Percentiles rank a stretch among this genome's conserved stretches.
phyloP scores from a whole-genome alignment of 768 basidiomycete species.

The Thelephora ganbajun region DNA sequence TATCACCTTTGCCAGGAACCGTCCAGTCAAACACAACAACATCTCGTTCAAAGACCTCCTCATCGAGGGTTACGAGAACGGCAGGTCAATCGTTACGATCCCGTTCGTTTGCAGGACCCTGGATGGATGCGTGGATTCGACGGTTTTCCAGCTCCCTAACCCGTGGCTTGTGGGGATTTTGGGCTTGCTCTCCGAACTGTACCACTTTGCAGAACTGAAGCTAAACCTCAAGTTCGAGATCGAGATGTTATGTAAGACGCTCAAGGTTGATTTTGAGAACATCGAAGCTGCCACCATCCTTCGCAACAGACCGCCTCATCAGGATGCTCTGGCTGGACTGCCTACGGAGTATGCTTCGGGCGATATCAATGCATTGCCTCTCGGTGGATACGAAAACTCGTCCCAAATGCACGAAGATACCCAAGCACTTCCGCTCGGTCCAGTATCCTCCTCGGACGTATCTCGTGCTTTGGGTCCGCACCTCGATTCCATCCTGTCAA shows the following conservation, averaged over 20 bases:
- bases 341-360: constrained; percentile 60
- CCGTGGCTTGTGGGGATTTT: constrained; percentile 98
- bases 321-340: constrained; percentile 39
- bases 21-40: constrained; percentile 86
- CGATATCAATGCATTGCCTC: constrained; percentile 69
- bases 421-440: constrained; percentile 48
- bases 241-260: constrained; percentile 86
- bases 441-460: constrained; percentile 44
- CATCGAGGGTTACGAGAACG: constrained; percentile 87
- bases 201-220: constrained; percentile 92
- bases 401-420: constrained; percentile 36
- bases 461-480: constrained; percentile 62
- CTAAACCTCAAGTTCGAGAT: constrained; percentile 98
- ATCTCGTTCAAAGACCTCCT: constrained; percentile 96
- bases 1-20: constrained; percentile 85
- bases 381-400: constrained; percentile 50
- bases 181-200: constrained; percentile 85
- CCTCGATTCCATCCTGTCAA: constrained; percentile 65
- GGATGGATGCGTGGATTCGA: constrained; percentile 79
- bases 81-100: constrained; percentile 84
- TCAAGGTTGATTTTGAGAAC: constrained; percentile 75
- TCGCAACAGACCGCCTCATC: constrained; percentile 49
- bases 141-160: constrained; percentile 90
- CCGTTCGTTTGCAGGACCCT: constrained; percentile 97
- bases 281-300: constrained; percentile 77